A percentile compares a stretch with the other conserved stretches of the same genome.
Evolutionary conservation across 257 asterid genomes (phyloP).

Genomic region (Solanum chilense): DNA sequence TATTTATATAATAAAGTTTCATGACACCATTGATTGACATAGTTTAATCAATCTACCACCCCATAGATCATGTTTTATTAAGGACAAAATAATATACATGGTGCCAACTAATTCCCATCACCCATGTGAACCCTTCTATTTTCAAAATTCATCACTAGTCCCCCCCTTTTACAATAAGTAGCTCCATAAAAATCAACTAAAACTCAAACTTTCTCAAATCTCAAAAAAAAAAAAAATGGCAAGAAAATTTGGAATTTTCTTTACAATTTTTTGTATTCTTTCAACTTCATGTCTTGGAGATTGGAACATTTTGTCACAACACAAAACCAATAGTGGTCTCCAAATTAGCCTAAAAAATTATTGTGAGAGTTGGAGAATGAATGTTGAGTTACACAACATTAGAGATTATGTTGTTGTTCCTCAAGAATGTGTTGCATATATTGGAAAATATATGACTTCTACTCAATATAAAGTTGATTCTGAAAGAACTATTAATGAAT

Average conservation of each 20-base stretch:
- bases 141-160: background rate
- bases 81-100: background rate
- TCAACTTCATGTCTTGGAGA: slow-evolving; percentile 30
- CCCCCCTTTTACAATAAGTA: background rate
- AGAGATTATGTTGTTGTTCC: slow-evolving; percentile 48
- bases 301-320: slow-evolving; percentile 53
- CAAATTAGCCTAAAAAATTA: slow-evolving; percentile 55
- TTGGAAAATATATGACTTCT: slow-evolving; percentile 60
- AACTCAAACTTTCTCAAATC: background rate
- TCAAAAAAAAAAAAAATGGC: slow-evolving; percentile 12
- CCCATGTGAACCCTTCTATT: slow-evolving; percentile 15
- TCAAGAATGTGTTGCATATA: slow-evolving; percentile 47
- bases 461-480: slow-evolving; percentile 65
- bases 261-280: slow-evolving; percentile 11
- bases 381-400: slow-evolving; percentile 63
- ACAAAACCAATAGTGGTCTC: slow-evolving; percentile 16
- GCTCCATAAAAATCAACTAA: slow-evolving; percentile 3
- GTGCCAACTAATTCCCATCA: slow-evolving; percentile 12
- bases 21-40: background rate
- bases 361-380: slow-evolving; percentile 77
- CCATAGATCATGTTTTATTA: background rate
- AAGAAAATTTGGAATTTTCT: slow-evolving; percentile 11
- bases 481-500: slow-evolving; percentile 43
- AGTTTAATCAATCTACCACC: slow-evolving; percentile 1
- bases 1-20: background rate